Percentiles rank a stretch among this genome's conserved stretches.
phyloP scores from a whole-genome alignment of 371 early-diverging fungal species.

The Circinella umbellata region DNA sequence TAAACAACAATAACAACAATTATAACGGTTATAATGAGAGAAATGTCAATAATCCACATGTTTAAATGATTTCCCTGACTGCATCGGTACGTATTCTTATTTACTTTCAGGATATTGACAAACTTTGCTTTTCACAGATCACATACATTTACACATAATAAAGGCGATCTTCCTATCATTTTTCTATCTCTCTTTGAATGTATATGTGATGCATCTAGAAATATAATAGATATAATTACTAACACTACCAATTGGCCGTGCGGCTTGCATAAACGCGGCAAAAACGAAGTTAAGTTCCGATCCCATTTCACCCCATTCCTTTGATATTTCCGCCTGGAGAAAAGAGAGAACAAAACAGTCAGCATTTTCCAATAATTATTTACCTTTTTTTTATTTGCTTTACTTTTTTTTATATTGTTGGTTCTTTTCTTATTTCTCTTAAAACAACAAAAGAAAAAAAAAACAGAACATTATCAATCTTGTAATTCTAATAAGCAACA shows the following conservation, averaged over 20 bases:
- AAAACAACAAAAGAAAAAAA: not conserved
- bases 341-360: not conserved
- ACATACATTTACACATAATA: not conserved
- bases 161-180: not conserved
- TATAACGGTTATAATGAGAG: no score
- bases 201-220: conserved; percentile 6
- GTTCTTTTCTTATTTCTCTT: conserved; percentile 2
- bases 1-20: no score
- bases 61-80: conserved; percentile 2
- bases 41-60: no score
- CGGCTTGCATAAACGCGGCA: conserved; percentile 14
- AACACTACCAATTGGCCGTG: conserved; percentile 13
- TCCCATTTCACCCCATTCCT: conserved; percentile 11
- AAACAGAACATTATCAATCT: not conserved
- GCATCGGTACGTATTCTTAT: not conserved
- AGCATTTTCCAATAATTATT: conserved; percentile 9
- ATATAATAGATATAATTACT: conserved; percentile 7
- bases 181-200: no score
- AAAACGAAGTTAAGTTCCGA: conserved; percentile 15
- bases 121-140: not conserved
- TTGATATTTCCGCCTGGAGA: conserved; percentile 13
- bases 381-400: conserved; percentile 14
- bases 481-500: no score
- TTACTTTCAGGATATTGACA: not conserved
- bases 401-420: conserved; percentile 3